These are phyloP conservation scores for Trypanosoma melophagium DNA, from an alignment of 208 protist genomes.

Conservation along the genomic window DNA sequence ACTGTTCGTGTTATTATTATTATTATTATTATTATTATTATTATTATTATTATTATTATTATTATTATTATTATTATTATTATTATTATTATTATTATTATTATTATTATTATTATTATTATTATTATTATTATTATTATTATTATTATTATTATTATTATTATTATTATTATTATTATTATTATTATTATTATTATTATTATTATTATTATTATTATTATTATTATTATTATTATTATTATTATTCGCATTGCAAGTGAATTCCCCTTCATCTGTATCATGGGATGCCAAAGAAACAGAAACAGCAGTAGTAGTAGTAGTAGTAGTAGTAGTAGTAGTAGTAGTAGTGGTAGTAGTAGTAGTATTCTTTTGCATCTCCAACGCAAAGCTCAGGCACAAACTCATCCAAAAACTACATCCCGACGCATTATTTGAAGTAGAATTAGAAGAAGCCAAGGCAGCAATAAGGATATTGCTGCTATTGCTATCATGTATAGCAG, in stretches of 20 bases:
- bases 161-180: neutral
- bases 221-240: neutral
- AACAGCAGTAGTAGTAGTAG: slow-evolving; percentile 1
- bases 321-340: neutral
- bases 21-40: neutral
- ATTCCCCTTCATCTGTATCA: neutral
- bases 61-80: neutral
- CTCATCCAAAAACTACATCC: slow-evolving; percentile 65
- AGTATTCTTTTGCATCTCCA: slow-evolving; percentile 6
- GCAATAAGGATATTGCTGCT: no score
- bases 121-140: neutral
- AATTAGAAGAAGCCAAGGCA: no score
- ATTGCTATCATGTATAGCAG: slow-evolving; percentile 12
- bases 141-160: neutral
- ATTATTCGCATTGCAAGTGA: neutral
- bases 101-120: neutral
- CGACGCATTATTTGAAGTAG: neutral
- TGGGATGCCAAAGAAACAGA: slow-evolving; percentile 4
- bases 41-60: neutral
- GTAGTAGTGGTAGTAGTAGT: no score
- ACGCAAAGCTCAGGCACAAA: slow-evolving; percentile 45
- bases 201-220: neutral
- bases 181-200: neutral
- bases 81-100: neutral
- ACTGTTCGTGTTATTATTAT: neutral